These are phyloP conservation scores for button mushroom (Agaricus bisporus) DNA, from an alignment of 768 basidiomycete species.

Conservation along the genomic window DNA sequence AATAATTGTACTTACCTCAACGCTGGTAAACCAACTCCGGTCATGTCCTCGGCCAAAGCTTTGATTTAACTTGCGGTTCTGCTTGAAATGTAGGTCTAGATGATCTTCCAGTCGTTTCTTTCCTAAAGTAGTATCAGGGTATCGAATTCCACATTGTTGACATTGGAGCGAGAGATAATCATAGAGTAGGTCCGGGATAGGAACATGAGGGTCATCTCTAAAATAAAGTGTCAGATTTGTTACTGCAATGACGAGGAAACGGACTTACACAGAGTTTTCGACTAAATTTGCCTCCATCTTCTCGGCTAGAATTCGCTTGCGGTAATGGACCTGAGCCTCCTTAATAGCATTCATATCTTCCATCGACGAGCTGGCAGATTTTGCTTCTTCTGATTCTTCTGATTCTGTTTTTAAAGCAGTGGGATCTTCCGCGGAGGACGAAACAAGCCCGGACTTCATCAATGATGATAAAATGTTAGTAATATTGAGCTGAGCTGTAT, in stretches of 20 bases:
- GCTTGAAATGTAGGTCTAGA: slow-evolving; percentile 93
- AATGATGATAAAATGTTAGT: slow-evolving; percentile 60
- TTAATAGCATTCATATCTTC: slow-evolving; percentile 18
- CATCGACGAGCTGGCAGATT: not conserved
- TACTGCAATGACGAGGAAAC: not conserved
- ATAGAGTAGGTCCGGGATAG: slow-evolving; percentile 64
- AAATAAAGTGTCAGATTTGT: slow-evolving; percentile 9
- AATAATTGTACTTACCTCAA: slow-evolving; percentile 54
- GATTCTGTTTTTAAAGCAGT: slow-evolving; percentile 1
- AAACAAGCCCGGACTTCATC: slow-evolving; percentile 74
- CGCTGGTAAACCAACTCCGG: slow-evolving; percentile 81
- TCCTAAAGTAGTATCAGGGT: slow-evolving; percentile 64
- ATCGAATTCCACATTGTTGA: slow-evolving; percentile 90
- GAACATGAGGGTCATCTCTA: slow-evolving; percentile 56
- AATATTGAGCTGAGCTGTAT: slow-evolving; percentile 37
- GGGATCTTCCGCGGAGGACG: slow-evolving; percentile 20
- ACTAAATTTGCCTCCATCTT: slow-evolving; percentile 55
- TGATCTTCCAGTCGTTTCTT: slow-evolving; percentile 81
- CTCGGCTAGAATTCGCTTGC: slow-evolving; percentile 52
- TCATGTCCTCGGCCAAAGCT: slow-evolving; percentile 80
- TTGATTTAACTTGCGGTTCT: slow-evolving; percentile 80
- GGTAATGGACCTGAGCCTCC: slow-evolving; percentile 52
- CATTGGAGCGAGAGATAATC: slow-evolving; percentile 75
- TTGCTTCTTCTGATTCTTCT: slow-evolving; percentile 13
- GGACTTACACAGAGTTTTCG: slow-evolving; percentile 66